Evolutionary conservation across 1,284 basidiomycete species (phyloP).

Genomic region (Ustilago crameri): DNA sequence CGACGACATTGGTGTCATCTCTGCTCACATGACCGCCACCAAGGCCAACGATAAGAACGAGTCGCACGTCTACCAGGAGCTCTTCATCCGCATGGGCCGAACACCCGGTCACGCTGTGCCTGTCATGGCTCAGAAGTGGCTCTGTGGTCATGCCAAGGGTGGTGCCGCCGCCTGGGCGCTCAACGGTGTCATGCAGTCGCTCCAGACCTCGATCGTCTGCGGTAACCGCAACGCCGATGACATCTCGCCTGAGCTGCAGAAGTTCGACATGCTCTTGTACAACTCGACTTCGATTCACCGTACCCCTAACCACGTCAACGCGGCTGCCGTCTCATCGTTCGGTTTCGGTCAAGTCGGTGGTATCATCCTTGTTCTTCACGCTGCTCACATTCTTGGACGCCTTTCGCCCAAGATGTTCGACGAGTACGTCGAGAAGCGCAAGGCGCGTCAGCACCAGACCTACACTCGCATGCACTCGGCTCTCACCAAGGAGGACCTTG

Average conservation of each 20-base stretch:
- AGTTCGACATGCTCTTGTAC: constrained; percentile 93
- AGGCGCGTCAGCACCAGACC: constrained; percentile 57
- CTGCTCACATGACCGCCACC: constrained; percentile 94
- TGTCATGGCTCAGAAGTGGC: constrained; percentile 95
- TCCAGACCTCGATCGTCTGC: constrained; percentile 88
- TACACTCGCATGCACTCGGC: constrained; percentile 64
- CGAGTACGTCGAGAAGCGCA: constrained; percentile 74
- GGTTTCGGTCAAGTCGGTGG: constrained; percentile 97
- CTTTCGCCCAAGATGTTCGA: constrained; percentile 80
- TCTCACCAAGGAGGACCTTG: constrained; percentile 69
- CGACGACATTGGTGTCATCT: constrained; percentile 84
- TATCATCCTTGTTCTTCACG: constrained; percentile 86
- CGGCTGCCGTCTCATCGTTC: constrained; percentile 80
- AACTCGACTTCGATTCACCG: constrained; percentile 85
- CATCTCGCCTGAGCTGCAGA: constrained; percentile 89
- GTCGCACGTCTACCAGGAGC: constrained; percentile 93
- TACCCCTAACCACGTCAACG: constrained; percentile 61
- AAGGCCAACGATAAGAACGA: constrained; percentile 99
- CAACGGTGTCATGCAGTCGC: constrained; percentile 88
- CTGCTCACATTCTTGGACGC: constrained; percentile 87
- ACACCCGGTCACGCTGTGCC: constrained; percentile 94
- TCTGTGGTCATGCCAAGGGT: constrained; percentile 65
- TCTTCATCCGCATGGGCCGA: constrained; percentile 86
- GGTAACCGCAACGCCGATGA: constrained; percentile 85
- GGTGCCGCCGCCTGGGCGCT: constrained; percentile 92